phyloP scores from a whole-genome alignment of 306 rosid genomes.

The Prosopis cineraria region DNA sequence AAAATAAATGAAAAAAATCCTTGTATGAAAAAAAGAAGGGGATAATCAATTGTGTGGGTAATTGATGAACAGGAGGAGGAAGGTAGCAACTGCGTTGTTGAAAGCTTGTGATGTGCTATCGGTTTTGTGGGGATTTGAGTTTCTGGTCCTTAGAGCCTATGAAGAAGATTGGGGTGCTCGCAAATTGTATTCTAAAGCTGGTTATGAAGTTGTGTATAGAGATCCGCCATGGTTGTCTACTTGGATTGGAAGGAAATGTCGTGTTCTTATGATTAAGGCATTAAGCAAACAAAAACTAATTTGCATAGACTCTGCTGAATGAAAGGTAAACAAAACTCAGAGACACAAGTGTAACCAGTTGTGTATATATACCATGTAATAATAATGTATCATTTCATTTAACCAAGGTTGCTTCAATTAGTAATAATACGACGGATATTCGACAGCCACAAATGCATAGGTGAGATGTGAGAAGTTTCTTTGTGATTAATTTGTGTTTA shows the following conservation, averaged over 20 bases:
- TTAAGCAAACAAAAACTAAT: constrained; percentile 44
- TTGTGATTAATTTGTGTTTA: too few relatives aligned
- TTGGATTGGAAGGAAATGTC: constrained; percentile 89
- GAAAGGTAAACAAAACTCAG: background rate
- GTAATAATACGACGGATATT: too few relatives aligned
- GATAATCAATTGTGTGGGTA: background rate
- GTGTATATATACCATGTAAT: too few relatives aligned
- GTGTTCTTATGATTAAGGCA: constrained; percentile 78
- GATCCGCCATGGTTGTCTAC: constrained; percentile 81
- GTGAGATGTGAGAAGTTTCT: too few relatives aligned
- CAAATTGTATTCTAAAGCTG: constrained; percentile 70
- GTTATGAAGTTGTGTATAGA: constrained; percentile 62
- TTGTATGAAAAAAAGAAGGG: too few relatives aligned
- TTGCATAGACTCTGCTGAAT: background rate
- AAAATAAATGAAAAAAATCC: background rate
- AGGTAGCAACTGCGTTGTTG: constrained; percentile 63
- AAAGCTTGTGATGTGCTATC: constrained; percentile 72
- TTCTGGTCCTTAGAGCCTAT: constrained; percentile 75
- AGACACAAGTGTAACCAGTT: background rate
- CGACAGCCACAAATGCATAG: too few relatives aligned
- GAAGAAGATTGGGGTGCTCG: constrained; percentile 88
- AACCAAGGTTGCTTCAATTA: too few relatives aligned
- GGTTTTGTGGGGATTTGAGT: constrained; percentile 65
- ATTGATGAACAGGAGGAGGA: constrained; percentile 65
- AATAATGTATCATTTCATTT: too few relatives aligned